These are phyloP conservation scores for Talaromyces piceae DNA, from an alignment of 2,329 filamentous ascomycete genomes.

Conservation along the genomic window DNA sequence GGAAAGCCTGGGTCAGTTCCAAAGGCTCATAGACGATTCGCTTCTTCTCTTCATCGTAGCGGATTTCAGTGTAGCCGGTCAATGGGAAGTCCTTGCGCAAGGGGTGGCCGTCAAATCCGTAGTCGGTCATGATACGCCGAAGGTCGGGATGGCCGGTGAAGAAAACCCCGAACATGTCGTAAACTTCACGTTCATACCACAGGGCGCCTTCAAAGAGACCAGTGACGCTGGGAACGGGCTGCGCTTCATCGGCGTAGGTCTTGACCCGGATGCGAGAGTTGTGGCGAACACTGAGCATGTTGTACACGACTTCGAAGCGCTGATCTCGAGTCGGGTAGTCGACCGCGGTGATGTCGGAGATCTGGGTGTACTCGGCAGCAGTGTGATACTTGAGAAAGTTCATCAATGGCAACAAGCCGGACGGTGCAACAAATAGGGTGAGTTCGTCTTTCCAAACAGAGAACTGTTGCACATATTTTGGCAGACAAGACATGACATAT, in stretches of 20 bases:
- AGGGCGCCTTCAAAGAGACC: conserved; percentile 88
- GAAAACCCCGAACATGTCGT: conserved; percentile 96
- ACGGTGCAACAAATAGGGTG: conserved; percentile 82
- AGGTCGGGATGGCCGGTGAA: conserved; percentile 93
- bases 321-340: conserved; percentile 94
- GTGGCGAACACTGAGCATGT: conserved; percentile 88
- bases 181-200: conserved; percentile 98
- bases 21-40: conserved; percentile 95
- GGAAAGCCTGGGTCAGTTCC: conserved; percentile 95
- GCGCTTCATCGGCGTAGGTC: conserved; percentile 95
- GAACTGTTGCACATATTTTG: conserved; percentile 98
- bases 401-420: conserved; percentile 85
- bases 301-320: conserved; percentile 97
- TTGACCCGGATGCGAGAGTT: conserved; percentile 96
- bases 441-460: conserved; percentile 99
- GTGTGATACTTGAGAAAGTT: conserved; percentile 97
- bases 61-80: conserved; percentile 95
- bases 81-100: conserved; percentile 96
- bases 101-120: conserved; percentile 96
- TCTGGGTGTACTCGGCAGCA: conserved; percentile 88
- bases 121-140: conserved; percentile 97
- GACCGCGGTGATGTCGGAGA: conserved; percentile 86
- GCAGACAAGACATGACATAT: conserved; percentile 92
- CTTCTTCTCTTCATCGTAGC: conserved; percentile 99
- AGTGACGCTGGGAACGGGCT: conserved; percentile 82